Evolutionary conservation across 176 grass and related monocot species (phyloP), one percentile per base, ranked within the genome.

Genomic region (Dactylis glomerata): DNA sequence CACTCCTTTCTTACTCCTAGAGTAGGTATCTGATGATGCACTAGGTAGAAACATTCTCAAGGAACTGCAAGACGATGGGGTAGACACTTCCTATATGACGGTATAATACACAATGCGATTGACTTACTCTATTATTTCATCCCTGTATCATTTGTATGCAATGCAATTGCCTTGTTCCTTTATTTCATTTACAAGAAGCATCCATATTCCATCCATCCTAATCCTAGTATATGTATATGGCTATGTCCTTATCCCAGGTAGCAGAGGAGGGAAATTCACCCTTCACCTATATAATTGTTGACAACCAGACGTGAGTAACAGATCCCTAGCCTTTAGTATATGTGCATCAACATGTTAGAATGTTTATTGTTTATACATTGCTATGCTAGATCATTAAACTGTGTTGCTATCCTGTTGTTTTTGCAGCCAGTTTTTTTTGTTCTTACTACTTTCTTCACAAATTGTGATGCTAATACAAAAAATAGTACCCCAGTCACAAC

Each of bases 221-320:
- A 30, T 52, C 27, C 26, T 38, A 66, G 14, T 31, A 27, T 45
- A 15, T 63, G 5, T 42, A 8, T 72, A 38, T 74, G 44, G 26
- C 8, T 50, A 32, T 54, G 19, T 70, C 27, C 22, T 95, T 90
- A 49, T 28, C 88, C 72, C 87, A 98, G 96, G 81, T 95, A 40
- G 51, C 91, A 19, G 89, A 98, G 73, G 69, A 80, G 9, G 96
- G 91, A 4, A 98, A 90, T 77, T 95, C 96, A 75, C 83, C 96
- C 13, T 98, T 98, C 84, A 95, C 93, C n/a, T 95, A 98, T 84
- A 75, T 98, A 74, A 98, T 98, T 74, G 96, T 98, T 42, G 96
- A 98, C 79, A 93, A 90, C 49, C 91, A 95, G 83, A 98, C 91
- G 96, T 98, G 83, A 88, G 91, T 80, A 27, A 31, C 28, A 6